Base-by-base conservation (phyloP, 129 eudicot species). In the Escallonia rubra region DNA sequence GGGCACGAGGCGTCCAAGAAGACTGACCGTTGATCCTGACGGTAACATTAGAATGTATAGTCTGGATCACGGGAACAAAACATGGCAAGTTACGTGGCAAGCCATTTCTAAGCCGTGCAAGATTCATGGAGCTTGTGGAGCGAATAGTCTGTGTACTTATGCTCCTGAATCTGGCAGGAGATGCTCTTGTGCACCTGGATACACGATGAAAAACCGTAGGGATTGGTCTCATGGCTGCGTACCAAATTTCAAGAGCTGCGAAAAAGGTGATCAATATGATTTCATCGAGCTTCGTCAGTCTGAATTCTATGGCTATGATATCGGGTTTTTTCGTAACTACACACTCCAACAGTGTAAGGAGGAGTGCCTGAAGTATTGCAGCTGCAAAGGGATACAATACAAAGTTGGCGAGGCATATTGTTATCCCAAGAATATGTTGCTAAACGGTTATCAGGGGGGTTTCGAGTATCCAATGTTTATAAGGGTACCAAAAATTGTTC, bases 1-100 rank as follows among this genome's bases (percentile, higher is more conserved):
- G 59, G 87, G 90, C 11, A 9, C 43, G 38, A 70, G 50, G 44
- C 40, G 43, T 69, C 65, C 45, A 53, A 71, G 92, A 70, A 52
- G 92, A 57, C 60, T 80, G 57, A 69, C 78, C 53, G 65, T 82
- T n/a, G 92, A 86, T 64, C 2, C 63, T 15, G 92, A 86, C 64
- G 92, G 88, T 3, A 86, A 82, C 47, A 52, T 80, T 16, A 45
- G 86, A 48, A 62, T 82, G 2, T 82, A 82, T 68, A 86, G 83
- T 54, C 68, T 80, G 0, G 81, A 80, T 10, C 75, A 76, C 67
- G 41, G 14, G 16, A 58, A 62, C 15, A 61, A 70, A 9, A 15
- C 13, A 38, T 76, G 86, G 82, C 55, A 53, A 7, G 66, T 76
- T 59, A 62, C 79, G 2, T 76, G 86, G 86, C 79, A 72, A 43